A percentile compares a stretch with the other conserved stretches of the same genome.
Conservation (phyloP, 2,329 filamentous ascomycete species). For the Akanthomyces muscarius region DNA sequence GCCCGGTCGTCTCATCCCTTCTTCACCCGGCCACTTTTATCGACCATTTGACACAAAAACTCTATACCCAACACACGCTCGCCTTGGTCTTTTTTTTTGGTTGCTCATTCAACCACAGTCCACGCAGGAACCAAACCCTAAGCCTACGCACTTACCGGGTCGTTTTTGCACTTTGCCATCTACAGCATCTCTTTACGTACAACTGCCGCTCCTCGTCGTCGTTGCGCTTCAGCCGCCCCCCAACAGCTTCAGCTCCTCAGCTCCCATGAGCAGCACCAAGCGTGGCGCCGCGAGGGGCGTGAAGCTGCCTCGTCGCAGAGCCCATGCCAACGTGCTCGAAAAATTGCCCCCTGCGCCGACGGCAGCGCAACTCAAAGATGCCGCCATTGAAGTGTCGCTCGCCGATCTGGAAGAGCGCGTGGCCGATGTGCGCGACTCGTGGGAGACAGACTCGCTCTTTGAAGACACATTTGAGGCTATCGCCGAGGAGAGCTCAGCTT, state of each 20-base stretch:
- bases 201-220: not conserved
- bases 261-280: conserved; percentile 30
- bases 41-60: not conserved
- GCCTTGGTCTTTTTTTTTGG: not conserved
- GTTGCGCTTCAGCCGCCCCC: not conserved
- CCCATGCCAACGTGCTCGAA: conserved; percentile 34
- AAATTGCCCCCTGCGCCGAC: conserved; percentile 32
- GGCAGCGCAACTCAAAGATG: conserved; percentile 33
- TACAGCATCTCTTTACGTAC: not conserved
- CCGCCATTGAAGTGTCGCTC: conserved; percentile 34
- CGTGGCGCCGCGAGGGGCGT: conserved; percentile 29
- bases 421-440: conserved; percentile 50
- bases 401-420: conserved; percentile 49
- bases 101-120: not conserved
- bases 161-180: not conserved
- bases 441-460: conserved; percentile 62
- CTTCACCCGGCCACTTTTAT: conserved; percentile 11
- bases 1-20: conserved; percentile 1
- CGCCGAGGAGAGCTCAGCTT: conserved; percentile 40
- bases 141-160: not conserved
- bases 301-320: conserved; percentile 31
- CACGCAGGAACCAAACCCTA: not conserved
- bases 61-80: not conserved
- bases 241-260: conserved; percentile 4
- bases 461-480: conserved; percentile 59